phyloP scores from a whole-genome alignment of 768 basidiomycete genomes.

The Cytidiella melzeri region DNA sequence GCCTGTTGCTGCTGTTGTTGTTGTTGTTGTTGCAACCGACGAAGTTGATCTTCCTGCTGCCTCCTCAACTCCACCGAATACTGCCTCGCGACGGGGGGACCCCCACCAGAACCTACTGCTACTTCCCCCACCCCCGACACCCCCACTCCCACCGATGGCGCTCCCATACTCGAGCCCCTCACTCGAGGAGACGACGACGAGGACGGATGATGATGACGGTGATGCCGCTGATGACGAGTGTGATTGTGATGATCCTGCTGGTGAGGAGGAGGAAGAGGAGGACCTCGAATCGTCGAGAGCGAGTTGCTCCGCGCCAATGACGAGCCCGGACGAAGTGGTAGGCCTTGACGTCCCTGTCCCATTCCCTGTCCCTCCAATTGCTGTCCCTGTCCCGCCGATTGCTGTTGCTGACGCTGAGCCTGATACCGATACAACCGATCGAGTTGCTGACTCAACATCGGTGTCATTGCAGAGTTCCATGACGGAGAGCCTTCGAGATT shows the following conservation, averaged over 20 bases:
- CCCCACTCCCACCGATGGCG: too few species aligned
- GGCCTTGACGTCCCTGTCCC: slow-evolving; percentile 28
- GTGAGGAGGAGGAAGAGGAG: slow-evolving; percentile 19
- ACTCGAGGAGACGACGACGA: too few species aligned
- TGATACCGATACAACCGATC: slow-evolving; percentile 38
- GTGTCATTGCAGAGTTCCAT: slow-evolving; percentile 86
- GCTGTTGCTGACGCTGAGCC: slow-evolving; percentile 22
- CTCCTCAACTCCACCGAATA: slow-evolving; percentile 46
- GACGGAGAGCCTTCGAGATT: slow-evolving; percentile 75
- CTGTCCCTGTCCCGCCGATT: background rate
- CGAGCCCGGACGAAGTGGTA: slow-evolving; percentile 30
- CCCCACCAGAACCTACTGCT: background rate
- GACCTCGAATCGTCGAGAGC: slow-evolving; percentile 43
- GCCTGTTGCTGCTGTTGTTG: slow-evolving; percentile 28
- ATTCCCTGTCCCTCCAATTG: background rate
- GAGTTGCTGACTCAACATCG: slow-evolving; percentile 37
- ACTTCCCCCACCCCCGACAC: too few species aligned
- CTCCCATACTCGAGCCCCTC: too few species aligned
- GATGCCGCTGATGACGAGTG: too few species aligned
- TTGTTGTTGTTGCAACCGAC: slow-evolving; percentile 32
- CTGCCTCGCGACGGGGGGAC: slow-evolving; percentile 7
- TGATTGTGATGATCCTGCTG: too few species aligned
- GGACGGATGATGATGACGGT: slow-evolving; percentile 11
- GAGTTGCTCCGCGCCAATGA: slow-evolving; percentile 26
- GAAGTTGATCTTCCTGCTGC: slow-evolving; percentile 35